A percentile compares a stretch with the other conserved stretches of the same genome.
phyloP scores from a whole-genome alignment of 73 alveolate genomes.

The Paramecium sexaurelia region DNA sequence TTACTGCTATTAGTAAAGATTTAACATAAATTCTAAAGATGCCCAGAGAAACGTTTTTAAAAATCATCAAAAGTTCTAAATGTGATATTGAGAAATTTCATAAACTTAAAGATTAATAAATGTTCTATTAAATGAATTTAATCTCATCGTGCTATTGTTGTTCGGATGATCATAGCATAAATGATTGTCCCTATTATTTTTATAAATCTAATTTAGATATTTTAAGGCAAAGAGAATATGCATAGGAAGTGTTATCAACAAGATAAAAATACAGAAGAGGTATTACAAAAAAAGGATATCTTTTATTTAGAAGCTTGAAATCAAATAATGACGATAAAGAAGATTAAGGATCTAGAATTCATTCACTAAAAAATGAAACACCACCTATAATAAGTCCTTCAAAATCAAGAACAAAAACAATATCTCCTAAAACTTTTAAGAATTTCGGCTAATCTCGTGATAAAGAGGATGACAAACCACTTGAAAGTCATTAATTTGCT shows the following conservation, averaged over 20 bases:
- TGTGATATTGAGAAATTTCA: background rate
- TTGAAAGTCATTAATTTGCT: background rate
- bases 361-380: background rate
- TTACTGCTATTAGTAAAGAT: background rate
- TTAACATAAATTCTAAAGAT: background rate
- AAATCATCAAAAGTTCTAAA: background rate
- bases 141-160: background rate
- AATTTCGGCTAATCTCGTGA: background rate
- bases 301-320: background rate
- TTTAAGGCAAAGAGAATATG: background rate
- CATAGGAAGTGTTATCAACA: background rate
- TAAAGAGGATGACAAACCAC: background rate
- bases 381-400: background rate
- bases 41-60: background rate
- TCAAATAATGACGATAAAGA: background rate
- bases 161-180: background rate
- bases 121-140: background rate
- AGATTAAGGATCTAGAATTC: background rate
- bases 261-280: background rate
- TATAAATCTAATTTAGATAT: background rate
- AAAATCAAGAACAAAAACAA: background rate
- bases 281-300: background rate
- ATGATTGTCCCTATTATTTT: background rate
- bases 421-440: background rate
- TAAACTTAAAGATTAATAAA: background rate